A percentile compares a stretch with the other conserved stretches of the same genome.
Evolutionary conservation across 2,329 filamentous ascomycete species (phyloP).

Genomic region (Trichoderma brevicompactum): DNA sequence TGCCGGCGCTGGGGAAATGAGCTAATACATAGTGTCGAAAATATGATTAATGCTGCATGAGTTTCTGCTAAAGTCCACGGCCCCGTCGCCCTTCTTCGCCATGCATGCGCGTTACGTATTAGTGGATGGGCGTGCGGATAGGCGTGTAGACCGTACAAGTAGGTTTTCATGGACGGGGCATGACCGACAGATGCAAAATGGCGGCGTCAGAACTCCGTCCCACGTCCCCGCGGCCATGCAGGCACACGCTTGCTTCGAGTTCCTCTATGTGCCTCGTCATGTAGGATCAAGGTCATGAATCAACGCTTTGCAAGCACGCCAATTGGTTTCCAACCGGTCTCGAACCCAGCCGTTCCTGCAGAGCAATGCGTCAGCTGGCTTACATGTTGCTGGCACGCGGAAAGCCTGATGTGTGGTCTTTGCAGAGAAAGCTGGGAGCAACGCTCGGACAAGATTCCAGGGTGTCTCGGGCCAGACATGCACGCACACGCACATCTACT

Average conservation of each 20-base stretch:
- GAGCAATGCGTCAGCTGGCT: not conserved
- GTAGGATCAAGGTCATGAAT: not conserved
- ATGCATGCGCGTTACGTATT: not conserved
- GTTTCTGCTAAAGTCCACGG: not conserved
- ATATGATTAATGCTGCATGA: not conserved
- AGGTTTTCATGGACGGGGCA: not conserved
- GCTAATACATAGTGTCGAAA: not conserved
- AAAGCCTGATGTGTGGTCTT: not conserved
- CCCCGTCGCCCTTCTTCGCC: not conserved
- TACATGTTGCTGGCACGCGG: not conserved
- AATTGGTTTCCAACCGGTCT: constrained; percentile 16
- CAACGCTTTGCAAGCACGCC: not conserved
- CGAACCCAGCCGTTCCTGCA: constrained; percentile 1
- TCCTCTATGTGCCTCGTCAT: not conserved
- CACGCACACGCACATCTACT: not conserved
- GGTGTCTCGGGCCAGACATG: not conserved
- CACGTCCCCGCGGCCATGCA: constrained; percentile 9
- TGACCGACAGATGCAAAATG: not conserved
- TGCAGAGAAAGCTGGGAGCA: not conserved
- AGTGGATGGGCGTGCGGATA: not conserved
- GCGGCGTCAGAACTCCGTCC: not conserved
- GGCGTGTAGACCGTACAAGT: not conserved
- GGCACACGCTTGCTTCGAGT: not conserved
- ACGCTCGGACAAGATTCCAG: not conserved
- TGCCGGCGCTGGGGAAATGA: constrained; percentile 28